Evolutionary conservation across 345 rosid genomes (phyloP).

Genomic region (Iberis pinnata): DNA sequence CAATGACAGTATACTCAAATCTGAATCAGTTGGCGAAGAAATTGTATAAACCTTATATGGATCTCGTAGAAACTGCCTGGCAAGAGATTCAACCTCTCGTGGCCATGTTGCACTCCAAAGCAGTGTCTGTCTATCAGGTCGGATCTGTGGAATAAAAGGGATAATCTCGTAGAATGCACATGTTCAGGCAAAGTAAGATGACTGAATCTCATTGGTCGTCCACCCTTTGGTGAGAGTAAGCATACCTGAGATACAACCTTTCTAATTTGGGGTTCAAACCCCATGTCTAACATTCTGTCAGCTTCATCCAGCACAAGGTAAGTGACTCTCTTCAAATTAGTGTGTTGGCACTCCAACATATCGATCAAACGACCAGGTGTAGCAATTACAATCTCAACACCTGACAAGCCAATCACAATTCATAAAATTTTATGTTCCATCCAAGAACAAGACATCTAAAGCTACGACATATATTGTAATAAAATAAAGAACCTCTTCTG

Average conservation of each 20-base stretch:
- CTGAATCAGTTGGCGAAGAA: neutral
- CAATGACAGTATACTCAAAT: constrained; percentile 4
- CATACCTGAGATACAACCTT: constrained; percentile 73
- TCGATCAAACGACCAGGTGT: constrained; percentile 97
- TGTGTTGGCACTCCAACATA: constrained; percentile 81
- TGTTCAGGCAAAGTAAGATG: neutral
- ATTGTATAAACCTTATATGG: constrained; percentile 60
- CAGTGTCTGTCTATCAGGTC: constrained; percentile 94
- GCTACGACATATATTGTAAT: neutral
- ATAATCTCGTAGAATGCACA: neutral
- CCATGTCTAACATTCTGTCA: constrained; percentile 98
- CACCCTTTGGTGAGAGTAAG: constrained; percentile 5
- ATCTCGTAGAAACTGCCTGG: constrained; percentile 79
- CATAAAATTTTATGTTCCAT: neutral
- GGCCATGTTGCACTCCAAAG: constrained; percentile 99
- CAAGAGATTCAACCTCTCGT: constrained; percentile 79
- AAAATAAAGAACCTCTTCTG: constrained; percentile 50
- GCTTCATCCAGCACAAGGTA: constrained; percentile 97
- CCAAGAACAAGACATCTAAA: neutral
- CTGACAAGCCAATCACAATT: constrained; percentile 33
- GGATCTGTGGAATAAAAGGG: constrained; percentile 57
- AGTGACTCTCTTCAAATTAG: constrained; percentile 78
- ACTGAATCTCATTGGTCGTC: neutral
- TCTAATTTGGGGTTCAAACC: constrained; percentile 96
- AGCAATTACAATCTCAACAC: constrained; percentile 93